Conservation (phyloP, 2,329 filamentous ascomycete species). For the Fusarium redolens region DNA sequence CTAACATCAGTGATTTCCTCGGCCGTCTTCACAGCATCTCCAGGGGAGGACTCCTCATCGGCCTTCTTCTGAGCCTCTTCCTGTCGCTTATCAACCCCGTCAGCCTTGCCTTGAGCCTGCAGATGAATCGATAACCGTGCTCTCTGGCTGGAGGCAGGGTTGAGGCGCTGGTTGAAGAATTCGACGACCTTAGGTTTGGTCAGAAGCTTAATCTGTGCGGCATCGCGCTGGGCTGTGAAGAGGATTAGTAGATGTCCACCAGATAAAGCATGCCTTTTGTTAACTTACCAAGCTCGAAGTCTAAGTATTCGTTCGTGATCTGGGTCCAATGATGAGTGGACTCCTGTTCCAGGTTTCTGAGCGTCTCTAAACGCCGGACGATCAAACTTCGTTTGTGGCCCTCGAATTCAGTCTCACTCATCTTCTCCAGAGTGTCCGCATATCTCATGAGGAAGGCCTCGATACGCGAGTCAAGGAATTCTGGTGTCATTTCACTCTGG, state of each 20-base stretch:
- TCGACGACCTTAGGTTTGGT: slow-evolving; percentile 82
- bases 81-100: slow-evolving; percentile 61
- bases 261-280: too few species aligned
- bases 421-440: slow-evolving; percentile 73
- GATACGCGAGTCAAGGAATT: slow-evolving; percentile 88
- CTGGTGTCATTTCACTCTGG: slow-evolving; percentile 87
- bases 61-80: slow-evolving; percentile 54
- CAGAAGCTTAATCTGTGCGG: slow-evolving; percentile 76
- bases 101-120: slow-evolving; percentile 72
- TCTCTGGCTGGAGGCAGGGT: slow-evolving; percentile 76
- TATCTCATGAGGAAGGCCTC: slow-evolving; percentile 83
- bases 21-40: slow-evolving; percentile 55
- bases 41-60: slow-evolving; percentile 45
- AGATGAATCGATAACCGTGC: slow-evolving; percentile 88
- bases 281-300: too few species aligned
- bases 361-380: slow-evolving; percentile 86
- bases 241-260: too few species aligned
- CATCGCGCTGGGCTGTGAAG: slow-evolving; percentile 76
- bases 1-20: slow-evolving; percentile 80
- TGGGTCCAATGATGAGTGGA: slow-evolving; percentile 85
- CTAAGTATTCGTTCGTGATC: neutral
- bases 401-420: slow-evolving; percentile 88
- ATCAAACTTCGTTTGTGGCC: slow-evolving; percentile 90
- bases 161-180: slow-evolving; percentile 82
- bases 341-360: slow-evolving; percentile 92